Evolutionary conservation across 163 green algal species (phyloP).

Genomic region (Prototheca wickerhamii): DNA sequence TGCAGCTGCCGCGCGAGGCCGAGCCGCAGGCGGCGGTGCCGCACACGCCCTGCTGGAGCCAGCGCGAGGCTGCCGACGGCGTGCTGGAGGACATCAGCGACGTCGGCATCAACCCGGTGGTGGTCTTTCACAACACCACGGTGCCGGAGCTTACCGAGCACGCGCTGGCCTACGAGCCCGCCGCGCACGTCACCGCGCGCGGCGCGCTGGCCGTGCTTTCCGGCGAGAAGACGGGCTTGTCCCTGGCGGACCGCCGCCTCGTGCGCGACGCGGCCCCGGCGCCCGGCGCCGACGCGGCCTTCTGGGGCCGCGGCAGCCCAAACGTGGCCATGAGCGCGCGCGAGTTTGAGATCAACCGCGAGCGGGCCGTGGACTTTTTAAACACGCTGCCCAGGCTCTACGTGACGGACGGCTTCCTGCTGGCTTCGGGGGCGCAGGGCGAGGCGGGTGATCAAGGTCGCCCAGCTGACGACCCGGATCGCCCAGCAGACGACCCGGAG

Average conservation of each 20-base stretch:
- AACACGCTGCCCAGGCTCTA: slow-evolving; percentile 80
- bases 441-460: no score
- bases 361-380: slow-evolving; percentile 79
- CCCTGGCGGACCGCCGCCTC: slow-evolving; percentile 80
- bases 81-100: slow-evolving; percentile 39
- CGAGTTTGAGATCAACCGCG: slow-evolving; percentile 74
- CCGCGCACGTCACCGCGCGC: slow-evolving; percentile 57
- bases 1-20: no score
- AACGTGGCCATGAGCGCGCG: neutral
- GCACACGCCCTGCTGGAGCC: neutral
- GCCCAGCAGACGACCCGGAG: no score
- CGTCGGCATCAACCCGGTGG: slow-evolving; percentile 45
- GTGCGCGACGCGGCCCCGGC: no score
- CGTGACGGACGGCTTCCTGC: slow-evolving; percentile 73
- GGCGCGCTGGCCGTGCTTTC: slow-evolving; percentile 74
- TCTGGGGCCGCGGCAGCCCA: slow-evolving; percentile 66
- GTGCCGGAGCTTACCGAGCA: slow-evolving; percentile 48
- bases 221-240: slow-evolving; percentile 76
- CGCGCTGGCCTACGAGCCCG: slow-evolving; percentile 53
- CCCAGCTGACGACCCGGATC: no score
- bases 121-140: slow-evolving; percentile 55
- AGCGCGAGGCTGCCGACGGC: neutral
- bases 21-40: no score
- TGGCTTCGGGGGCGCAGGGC: neutral
- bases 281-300: slow-evolving; percentile 53